Evolutionary conservation across 2,329 filamentous ascomycete species (phyloP), one percentile per base, ranked within the genome.

Genomic region (Hypoxylon sp.): DNA sequence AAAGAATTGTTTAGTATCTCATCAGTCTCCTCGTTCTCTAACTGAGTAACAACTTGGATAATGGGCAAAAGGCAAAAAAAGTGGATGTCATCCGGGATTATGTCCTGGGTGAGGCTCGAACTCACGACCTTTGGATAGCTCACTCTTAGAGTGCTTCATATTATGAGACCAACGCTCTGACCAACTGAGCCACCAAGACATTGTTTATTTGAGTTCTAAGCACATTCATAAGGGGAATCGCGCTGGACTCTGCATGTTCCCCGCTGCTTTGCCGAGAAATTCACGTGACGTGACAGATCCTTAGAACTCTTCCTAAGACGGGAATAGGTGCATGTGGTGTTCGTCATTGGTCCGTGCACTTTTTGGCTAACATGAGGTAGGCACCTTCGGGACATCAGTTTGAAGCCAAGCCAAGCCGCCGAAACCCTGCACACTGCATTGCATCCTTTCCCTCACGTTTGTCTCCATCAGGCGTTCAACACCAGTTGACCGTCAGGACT

Each of bases 41-140:
- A 29, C 12, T 5, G 6, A 30, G 9, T 16, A 30, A 11, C 30
- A 2, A 19, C n/a, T 23, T 14, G 3, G 12, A 54, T 9, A 23
- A 9, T 23, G 2, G 14, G 9, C 27, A n/a, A 32, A 45, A 21
- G 19, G 5, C 2, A 5, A n/a, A 54, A 32, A 34, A 53, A 53
- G 9, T 2, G 21, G 14, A 39, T 21, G 25, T 45, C 25, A 45
- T 45, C 52, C 52, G 39, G 52, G 41, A 32, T 47, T 56, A 16
- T 80, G 79, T 81, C 78, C 80, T 81, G 76, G 76, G 79, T 77
- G 78, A 83, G 81, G 74, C 75, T 81, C 78, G 84, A 85, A 78
- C 84, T 85, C 80, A 78, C 79, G 81, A 81, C 80, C 81, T 82
- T 81, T 81, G 80, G 75, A 79, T 78, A 70, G 54, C 54, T 54